These are phyloP conservation scores for Stephania yunnanensis DNA, from an alignment of 164 flowering plant genomes.

Conservation along the genomic window DNA sequence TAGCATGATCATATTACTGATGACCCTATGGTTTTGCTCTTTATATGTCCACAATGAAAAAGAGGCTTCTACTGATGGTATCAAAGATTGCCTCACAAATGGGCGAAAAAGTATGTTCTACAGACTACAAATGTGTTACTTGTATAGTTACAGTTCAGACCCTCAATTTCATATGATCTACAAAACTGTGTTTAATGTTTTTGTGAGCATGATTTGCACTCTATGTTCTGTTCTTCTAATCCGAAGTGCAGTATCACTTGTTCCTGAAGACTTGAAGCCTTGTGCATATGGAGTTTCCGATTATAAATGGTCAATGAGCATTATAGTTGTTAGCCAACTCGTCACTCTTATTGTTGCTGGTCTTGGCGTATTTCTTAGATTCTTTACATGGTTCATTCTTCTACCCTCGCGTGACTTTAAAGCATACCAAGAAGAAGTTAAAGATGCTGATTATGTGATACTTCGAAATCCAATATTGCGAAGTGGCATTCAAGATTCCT, in stretches of 20 bases:
- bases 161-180: background rate
- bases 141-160: background rate
- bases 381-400: background rate
- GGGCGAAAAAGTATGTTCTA: background rate
- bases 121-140: background rate
- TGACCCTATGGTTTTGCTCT: background rate
- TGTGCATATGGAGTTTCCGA: background rate
- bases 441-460: background rate
- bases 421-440: background rate
- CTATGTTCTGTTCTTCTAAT: background rate
- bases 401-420: background rate
- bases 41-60: too few relatives aligned
- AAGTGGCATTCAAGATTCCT: background rate
- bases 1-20: slow-evolving; percentile 1
- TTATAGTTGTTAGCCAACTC: background rate
- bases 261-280: background rate
- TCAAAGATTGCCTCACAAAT: background rate
- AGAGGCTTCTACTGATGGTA: background rate
- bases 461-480: background rate
- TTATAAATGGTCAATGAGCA: background rate
- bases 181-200: background rate
- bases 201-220: background rate
- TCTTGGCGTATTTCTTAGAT: background rate
- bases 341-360: background rate
- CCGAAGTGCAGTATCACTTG: background rate